Evolutionary conservation across 352 stramenopile genomes (phyloP).

Genomic region (Stramenopiles sp.): DNA sequence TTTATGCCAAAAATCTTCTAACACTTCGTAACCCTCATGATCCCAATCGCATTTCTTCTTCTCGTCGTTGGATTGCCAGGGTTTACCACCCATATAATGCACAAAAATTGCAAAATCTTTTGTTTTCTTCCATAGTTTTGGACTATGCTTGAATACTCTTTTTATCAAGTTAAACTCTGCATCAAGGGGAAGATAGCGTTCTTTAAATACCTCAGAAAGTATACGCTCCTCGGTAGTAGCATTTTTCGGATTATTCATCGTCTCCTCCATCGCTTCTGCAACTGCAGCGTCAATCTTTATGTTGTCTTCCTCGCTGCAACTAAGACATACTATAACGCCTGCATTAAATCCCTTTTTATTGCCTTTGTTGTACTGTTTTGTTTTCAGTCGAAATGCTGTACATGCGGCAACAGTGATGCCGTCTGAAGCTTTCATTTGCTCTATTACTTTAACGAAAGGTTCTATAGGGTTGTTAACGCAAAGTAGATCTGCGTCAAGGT

Average conservation of each 20-base stretch:
- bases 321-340: not conserved
- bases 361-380: not conserved
- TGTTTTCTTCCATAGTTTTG: not conserved
- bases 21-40: not conserved
- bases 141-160: not conserved
- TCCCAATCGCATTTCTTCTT: not conserved
- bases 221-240: not conserved
- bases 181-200: not conserved
- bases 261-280: not conserved
- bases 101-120: not conserved
- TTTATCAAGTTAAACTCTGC: not conserved
- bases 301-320: not conserved
- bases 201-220: not conserved
- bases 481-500: not conserved
- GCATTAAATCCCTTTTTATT: not conserved
- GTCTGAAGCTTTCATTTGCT: not conserved
- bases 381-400: not conserved
- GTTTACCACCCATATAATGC: not conserved
- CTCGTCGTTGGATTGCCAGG: not conserved
- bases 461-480: not conserved
- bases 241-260: not conserved
- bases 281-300: not conserved
- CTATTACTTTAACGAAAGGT: not conserved
- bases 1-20: not conserved
- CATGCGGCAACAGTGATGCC: not conserved